phyloP scores from a whole-genome alignment of 2,329 filamentous ascomycete genomes.

The Basipetospora chlamydospora region DNA sequence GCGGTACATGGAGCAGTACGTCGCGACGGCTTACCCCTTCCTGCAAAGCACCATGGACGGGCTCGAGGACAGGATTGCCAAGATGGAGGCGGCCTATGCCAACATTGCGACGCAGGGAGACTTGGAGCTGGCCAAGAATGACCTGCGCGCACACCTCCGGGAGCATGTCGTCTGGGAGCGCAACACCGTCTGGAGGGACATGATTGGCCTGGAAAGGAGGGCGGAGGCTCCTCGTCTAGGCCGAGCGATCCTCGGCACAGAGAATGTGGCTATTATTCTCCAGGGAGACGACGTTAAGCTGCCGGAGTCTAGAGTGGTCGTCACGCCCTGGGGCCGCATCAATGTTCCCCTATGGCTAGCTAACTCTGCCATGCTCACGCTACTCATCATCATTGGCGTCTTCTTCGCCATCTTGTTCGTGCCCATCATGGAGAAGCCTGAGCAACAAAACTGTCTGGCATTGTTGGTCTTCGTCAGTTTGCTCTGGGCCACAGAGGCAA shows the following conservation, averaged over 20 bases:
- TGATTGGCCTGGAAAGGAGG: slow-evolving; percentile 94
- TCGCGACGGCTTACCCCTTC: slow-evolving; percentile 74
- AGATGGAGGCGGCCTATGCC: slow-evolving; percentile 69
- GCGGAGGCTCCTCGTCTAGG: slow-evolving; percentile 89
- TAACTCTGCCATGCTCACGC: slow-evolving; percentile 64
- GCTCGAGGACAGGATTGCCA: slow-evolving; percentile 56
- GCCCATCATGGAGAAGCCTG: slow-evolving; percentile 71
- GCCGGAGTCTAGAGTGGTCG: slow-evolving; percentile 49
- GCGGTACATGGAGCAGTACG: slow-evolving; percentile 58
- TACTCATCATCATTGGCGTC: slow-evolving; percentile 54
- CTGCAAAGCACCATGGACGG: slow-evolving; percentile 52
- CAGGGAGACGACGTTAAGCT: slow-evolving; percentile 71
- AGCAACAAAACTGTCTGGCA: slow-evolving; percentile 92
- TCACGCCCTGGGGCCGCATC: slow-evolving; percentile 68
- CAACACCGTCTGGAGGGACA: slow-evolving; percentile 97
- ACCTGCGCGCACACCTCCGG: slow-evolving; percentile 76
- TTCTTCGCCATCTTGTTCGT: slow-evolving; percentile 62
- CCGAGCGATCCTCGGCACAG: slow-evolving; percentile 64
- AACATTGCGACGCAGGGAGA: slow-evolving; percentile 74
- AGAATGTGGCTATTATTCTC: slow-evolving; percentile 51
- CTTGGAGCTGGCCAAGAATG: slow-evolving; percentile 59
- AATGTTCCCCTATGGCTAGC: slow-evolving; percentile 69
- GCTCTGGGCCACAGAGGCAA: slow-evolving; percentile 89
- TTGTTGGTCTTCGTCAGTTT: slow-evolving; percentile 88
- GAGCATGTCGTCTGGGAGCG: slow-evolving; percentile 98